Base-by-base conservation (phyloP, 495 filamentous ascomycete genomes). In the Immersiella caudata region DNA sequence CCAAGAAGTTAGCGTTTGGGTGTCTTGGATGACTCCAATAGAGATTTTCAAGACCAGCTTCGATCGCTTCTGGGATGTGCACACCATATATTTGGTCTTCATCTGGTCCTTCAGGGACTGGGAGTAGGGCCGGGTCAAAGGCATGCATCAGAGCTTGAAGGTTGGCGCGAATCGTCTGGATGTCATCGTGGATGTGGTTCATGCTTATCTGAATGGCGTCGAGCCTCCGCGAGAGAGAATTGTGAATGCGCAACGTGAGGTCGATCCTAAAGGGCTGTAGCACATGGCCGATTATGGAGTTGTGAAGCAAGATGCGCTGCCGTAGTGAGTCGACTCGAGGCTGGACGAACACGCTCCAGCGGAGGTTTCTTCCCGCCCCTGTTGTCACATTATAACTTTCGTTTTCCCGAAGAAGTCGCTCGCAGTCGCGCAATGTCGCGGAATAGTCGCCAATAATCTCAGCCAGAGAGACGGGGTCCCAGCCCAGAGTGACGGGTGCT, bases 401-500 rank as follows among this genome's bases (percentile, higher is more conserved):
- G 65, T 67, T 67, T 22, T 27, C 27, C 6, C 56, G 29, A 26
- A 67, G 18, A 1, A 67, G 58, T 1, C 21, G 65, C n/a, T 55
- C 16, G 50, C 65, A 67, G 3, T 67, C 65, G 46, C 36, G 55
- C 29, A 67, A 56, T 0, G 65, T 67, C 20, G 57, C 57, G 7
- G 51, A 11, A 26, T 55, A 67, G 58, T 67, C 57, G 26, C 65
- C 65, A 25, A 67, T 57, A 49, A 67, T 67, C 1, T 67, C 65
- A 20, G 52, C 9, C 14, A 67, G 58, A 0, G 57, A 60, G 6
- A 2, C 26, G 5, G 26, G 24, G 20, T 67, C 57, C 65, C 65
- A 67, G 12, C 26, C 40, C 12, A 56, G 49, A 16, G n/a, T 27
- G n/a, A 14, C 49, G 7, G 46, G 57, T 11, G 5, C 16, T 22